Evolutionary conservation across 306 rosid species (phyloP).

Genomic region (Albizia julibrissin): DNA sequence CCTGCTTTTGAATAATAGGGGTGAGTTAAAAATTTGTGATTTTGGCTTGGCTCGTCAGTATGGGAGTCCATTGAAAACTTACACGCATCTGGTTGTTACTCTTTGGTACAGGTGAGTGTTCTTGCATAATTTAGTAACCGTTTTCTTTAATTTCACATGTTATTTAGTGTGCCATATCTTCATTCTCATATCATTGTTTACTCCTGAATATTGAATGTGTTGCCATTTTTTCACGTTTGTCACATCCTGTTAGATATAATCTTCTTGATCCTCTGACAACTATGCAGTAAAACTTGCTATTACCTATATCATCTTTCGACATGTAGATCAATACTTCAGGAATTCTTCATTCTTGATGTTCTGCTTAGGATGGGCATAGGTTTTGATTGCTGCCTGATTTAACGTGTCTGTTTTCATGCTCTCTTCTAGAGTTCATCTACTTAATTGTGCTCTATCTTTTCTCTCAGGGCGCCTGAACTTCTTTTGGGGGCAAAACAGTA

Average conservation of each 20-base stretch:
- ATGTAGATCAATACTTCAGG: slow-evolving; percentile 3
- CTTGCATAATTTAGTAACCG: slow-evolving; percentile 18
- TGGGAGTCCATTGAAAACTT: slow-evolving; percentile 97
- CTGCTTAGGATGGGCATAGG: neutral
- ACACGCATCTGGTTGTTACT: slow-evolving; percentile 97
- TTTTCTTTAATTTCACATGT: slow-evolving; percentile 4
- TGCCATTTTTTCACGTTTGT: neutral
- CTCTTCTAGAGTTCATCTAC: slow-evolving; percentile 31
- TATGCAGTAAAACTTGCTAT: neutral
- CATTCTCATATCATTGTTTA: neutral
- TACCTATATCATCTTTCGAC: slow-evolving; percentile 3
- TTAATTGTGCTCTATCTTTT: slow-evolving; percentile 33
- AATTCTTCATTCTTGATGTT: neutral
- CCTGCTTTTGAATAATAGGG: slow-evolving; percentile 87
- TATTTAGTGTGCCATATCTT: slow-evolving; percentile 17
- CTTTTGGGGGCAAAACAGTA: slow-evolving; percentile 84
- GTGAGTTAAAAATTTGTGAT: slow-evolving; percentile 98
- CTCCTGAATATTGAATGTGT: slow-evolving; percentile 2
- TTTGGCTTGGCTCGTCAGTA: slow-evolving; percentile 99
- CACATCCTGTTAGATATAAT: neutral
- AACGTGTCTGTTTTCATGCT: neutral
- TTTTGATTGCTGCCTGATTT: slow-evolving; percentile 25
- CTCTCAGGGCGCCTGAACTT: slow-evolving; percentile 93
- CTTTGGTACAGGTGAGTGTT: slow-evolving; percentile 97
- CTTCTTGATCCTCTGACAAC: slow-evolving; percentile 21